These are phyloP conservation scores for Medicago arabica DNA, from an alignment of 306 rosid genomes.

Conservation along the genomic window DNA sequence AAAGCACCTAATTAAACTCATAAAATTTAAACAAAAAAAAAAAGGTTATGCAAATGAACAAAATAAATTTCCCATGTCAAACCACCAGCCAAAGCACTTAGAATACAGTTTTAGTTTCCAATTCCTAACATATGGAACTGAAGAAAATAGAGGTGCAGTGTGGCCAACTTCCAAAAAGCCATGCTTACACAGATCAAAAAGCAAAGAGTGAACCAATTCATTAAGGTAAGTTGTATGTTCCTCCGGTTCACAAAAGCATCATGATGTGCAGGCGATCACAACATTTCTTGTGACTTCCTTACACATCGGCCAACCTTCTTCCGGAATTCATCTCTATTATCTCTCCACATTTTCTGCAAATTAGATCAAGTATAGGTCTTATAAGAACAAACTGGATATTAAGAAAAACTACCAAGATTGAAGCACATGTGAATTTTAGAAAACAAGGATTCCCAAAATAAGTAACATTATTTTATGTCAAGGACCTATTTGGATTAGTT, in stretches of 20 bases:
- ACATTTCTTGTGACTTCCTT: slow-evolving; percentile 91
- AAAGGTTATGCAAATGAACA: slow-evolving; percentile 46
- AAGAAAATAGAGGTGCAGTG: slow-evolving; percentile 45
- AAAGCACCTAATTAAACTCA: slow-evolving; percentile 22
- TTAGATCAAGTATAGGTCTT: slow-evolving; percentile 3
- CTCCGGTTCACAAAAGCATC: slow-evolving; percentile 53
- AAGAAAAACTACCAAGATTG: background rate
- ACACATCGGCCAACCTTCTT: slow-evolving; percentile 92
- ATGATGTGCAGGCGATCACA: slow-evolving; percentile 49
- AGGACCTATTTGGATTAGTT: background rate
- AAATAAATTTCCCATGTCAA: slow-evolving; percentile 52
- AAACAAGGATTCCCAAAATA: background rate
- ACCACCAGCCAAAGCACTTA: slow-evolving; percentile 57
- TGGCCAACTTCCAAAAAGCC: slow-evolving; percentile 58
- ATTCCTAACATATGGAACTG: slow-evolving; percentile 50
- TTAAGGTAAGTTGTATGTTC: slow-evolving; percentile 43
- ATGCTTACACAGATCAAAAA: slow-evolving; percentile 57
- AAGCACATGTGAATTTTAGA: slow-evolving; percentile 1
- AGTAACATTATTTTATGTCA: background rate
- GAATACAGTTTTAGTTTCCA: slow-evolving; percentile 59
- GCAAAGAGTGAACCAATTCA: slow-evolving; percentile 49
- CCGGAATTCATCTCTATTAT: slow-evolving; percentile 92
- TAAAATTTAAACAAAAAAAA: slow-evolving; percentile 37
- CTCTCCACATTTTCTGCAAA: slow-evolving; percentile 98
- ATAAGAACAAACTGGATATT: slow-evolving; percentile 25